Base-by-base conservation (phyloP, 306 rosid genomes). In the Cicer yamashitae region DNA sequence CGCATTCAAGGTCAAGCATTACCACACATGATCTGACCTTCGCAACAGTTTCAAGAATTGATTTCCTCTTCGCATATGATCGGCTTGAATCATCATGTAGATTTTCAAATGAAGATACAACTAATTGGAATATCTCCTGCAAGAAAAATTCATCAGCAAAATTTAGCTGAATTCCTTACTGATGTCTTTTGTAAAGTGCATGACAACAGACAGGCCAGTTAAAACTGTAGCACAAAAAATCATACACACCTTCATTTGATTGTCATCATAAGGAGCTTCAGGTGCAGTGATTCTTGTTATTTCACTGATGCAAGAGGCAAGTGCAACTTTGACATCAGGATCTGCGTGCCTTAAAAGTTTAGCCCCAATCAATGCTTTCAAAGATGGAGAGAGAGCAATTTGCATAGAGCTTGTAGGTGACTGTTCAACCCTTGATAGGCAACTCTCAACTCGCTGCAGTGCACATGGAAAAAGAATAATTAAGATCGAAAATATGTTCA, bases 251-350 rank as follows among this genome's bases (percentile, higher is more conserved):
- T 91, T 94, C 98, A 94, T 94, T 78, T 88, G 90, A 44, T 87
- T 97, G 74, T 94, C 98, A 59, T 86, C 91, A 74, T 94, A 94
- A 38, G 98, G 98, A 61, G 96, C 96, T 38, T 94, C 98, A 43
- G 98, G 97, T 56, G 98, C 98, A 51, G 93, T 91, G 68, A 94
- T 94, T 82, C 98, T 90, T 41, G 98, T 94, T 71, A 94, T 90
- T 83, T 94, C 97, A 56, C 96, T 91, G 67, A 91, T 87, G 87
- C 97, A 94, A 51, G 94, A 83, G 14, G 98, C 97, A 79, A 94
- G 93, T 38, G 96, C 85, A 75, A 90, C 96, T 80, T 88, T 87
- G 39, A 94, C 96, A 82, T 94, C 96, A 73, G 74, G 59, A 80
- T 94, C 79, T 11, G 94, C 46, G 80, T 91, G 98, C 77, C 81